phyloP scores from a whole-genome alignment of 768 basidiomycete species.

The Austroboletus eburneus region DNA sequence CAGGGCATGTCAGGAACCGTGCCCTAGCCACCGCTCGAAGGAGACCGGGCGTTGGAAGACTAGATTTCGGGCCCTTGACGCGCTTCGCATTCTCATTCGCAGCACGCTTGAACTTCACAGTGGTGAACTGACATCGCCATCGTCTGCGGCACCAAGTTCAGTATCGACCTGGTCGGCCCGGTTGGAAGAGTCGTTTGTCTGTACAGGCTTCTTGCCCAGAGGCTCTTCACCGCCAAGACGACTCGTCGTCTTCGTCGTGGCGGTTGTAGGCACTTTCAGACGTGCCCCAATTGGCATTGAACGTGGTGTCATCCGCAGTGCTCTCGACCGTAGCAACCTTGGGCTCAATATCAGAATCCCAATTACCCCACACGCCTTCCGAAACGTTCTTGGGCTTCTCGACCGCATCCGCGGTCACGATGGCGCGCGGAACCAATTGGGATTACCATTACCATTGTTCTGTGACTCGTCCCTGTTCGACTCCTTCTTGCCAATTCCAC shows the following conservation, averaged over 20 bases:
- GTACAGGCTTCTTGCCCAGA: conserved; percentile 9
- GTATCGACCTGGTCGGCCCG: conserved; percentile 30
- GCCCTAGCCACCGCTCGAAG: no score
- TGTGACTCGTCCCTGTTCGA: no score
- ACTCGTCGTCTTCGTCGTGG: no score
- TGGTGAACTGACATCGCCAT: not conserved
- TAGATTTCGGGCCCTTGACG: conserved; percentile 10
- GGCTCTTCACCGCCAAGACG: not conserved
- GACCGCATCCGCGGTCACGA: no score
- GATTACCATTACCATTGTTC: no score
- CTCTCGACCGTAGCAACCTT: conserved; percentile 1
- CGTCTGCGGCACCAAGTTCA: conserved; percentile 1
- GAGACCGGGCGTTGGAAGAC: no score
- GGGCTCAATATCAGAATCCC: no score
- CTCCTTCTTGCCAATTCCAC: no score
- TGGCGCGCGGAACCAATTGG: no score
- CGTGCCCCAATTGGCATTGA: conserved; percentile 19
- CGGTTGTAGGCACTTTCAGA: conserved; percentile 18
- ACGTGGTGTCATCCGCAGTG: conserved; percentile 9
- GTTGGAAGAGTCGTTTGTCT: conserved; percentile 3
- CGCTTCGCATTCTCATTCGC: conserved; percentile 14
- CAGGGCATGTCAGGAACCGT: no score
- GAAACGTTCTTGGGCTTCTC: no score
- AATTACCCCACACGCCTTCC: no score
- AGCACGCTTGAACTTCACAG: conserved; percentile 1